Evolutionary conservation across 129 eudicot species (phyloP), one percentile per base, ranked within the genome.

Genomic region (Mikania micrantha): DNA sequence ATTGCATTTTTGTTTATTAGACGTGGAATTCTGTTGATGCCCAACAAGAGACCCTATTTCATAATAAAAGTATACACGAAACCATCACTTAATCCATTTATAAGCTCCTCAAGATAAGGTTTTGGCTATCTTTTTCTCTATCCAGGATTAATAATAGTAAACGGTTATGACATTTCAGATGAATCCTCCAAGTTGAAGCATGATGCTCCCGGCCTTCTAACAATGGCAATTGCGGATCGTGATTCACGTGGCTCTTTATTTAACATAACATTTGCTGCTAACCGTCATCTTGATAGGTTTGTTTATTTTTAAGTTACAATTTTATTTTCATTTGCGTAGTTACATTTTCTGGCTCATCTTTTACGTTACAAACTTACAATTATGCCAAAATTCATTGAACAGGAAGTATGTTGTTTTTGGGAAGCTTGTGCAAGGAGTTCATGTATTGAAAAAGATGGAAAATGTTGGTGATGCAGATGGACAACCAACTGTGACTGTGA

Each of bases 361-460:
- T 67, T 2, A 28, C 9, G 64, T 58, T 60, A 9, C 35, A 19
- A 2, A 56, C 13, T 58, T 60, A 9, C 35, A 19, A 2, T 66
- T 19, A 57, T 66, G 39, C 20, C 52, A 39, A 45, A 24, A 12
- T 63, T 12, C 59, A 9, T 60, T 75, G 71, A 57, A 83, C 88
- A 94, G 99, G 92, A 94, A 94, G 64, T 61, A 75, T 76, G 75
- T 86, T 31, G 86, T 87, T 2, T 89, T 94, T 71, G 99, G 99
- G 25, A 89, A 87, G 78, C 93, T 94, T 79, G 88, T 86, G 41
- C 84, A 84, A 75, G 99, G 99, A 56, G 63, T 41, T 60, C 93
- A 89, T 40, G 86, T 94, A 42, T 56, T 94, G 82, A 81, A 83
- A 50, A 94, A 89, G 74, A 89, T 94, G 4, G 99, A 94, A 78